Percentiles rank a stretch among this genome's conserved stretches.
Conservation (phyloP, 2,329 filamentous ascomycete species). For the Pestalotiopsis sp. region DNA sequence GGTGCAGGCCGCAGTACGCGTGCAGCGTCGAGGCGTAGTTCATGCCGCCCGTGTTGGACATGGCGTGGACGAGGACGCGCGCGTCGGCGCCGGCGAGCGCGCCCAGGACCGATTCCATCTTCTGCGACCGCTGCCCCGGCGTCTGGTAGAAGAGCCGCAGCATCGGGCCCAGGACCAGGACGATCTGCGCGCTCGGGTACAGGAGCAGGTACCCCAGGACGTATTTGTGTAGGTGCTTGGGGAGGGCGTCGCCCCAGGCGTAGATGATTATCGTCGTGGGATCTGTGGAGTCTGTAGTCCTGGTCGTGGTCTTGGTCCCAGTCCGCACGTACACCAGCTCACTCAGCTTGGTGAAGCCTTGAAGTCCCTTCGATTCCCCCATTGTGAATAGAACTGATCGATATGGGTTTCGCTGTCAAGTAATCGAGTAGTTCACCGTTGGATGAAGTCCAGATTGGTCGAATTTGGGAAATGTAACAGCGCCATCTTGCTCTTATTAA, state of each 20-base stretch:
- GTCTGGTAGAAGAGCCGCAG: slow-evolving; percentile 46
- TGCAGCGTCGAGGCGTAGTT: slow-evolving; percentile 53
- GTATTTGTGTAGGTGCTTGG: slow-evolving; percentile 60
- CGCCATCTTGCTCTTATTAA: neutral
- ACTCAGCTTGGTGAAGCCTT: slow-evolving; percentile 8
- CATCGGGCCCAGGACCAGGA: slow-evolving; percentile 55
- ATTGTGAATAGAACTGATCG: neutral
- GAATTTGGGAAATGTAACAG: neutral
- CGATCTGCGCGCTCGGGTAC: slow-evolving; percentile 52
- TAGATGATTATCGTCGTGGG: slow-evolving; percentile 55
- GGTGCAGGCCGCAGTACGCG: slow-evolving; percentile 42
- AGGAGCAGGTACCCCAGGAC: slow-evolving; percentile 52
- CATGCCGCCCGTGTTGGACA: slow-evolving; percentile 63
- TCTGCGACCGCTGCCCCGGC: slow-evolving; percentile 43
- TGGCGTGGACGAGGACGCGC: slow-evolving; percentile 52
- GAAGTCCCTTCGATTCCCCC: slow-evolving; percentile 1
- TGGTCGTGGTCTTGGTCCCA: slow-evolving; percentile 18
- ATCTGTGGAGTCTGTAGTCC: slow-evolving; percentile 23
- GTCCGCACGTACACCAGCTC: slow-evolving; percentile 9
- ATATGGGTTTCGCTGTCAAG: neutral
- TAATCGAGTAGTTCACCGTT: neutral
- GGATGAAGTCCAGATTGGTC: neutral
- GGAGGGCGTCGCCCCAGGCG: slow-evolving; percentile 59
- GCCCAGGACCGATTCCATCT: slow-evolving; percentile 49
- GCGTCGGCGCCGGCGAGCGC: slow-evolving; percentile 35